phyloP scores from a whole-genome alignment of 2,329 filamentous ascomycete species.

The Biscogniauxia sp. region DNA sequence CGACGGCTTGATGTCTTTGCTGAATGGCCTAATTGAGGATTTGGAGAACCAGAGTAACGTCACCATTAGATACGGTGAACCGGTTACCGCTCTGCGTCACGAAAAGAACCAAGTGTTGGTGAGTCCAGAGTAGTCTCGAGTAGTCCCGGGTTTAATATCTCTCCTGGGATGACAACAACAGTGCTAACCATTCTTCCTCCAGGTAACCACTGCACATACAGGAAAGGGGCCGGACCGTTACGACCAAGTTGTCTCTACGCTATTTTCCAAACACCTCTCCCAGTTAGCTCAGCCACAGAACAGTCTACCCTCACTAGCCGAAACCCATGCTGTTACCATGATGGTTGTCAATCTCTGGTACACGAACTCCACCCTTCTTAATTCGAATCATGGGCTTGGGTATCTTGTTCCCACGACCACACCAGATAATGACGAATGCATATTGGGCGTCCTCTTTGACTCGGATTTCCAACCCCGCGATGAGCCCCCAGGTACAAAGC shows the following conservation, averaged over 20 bases:
- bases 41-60: constrained; percentile 58
- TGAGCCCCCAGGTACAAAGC: constrained; percentile 64
- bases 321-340: constrained; percentile 70
- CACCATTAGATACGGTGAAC: constrained; percentile 48
- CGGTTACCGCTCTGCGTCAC: constrained; percentile 46
- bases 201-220: constrained; percentile 32
- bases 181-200: constrained; percentile 4
- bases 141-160: no score
- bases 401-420: constrained; percentile 83
- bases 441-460: constrained; percentile 91
- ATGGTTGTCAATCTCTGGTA: constrained; percentile 94
- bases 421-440: constrained; percentile 75
- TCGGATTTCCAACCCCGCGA: constrained; percentile 52
- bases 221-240: constrained; percentile 32
- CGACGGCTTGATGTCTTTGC: constrained; percentile 62
- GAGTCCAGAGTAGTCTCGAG: constrained; percentile 17
- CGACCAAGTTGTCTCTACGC: constrained; percentile 64
- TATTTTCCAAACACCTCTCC: constrained; percentile 49
- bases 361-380: constrained; percentile 58
- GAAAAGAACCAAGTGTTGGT: constrained; percentile 42
- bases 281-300: constrained; percentile 31
- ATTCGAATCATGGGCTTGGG: constrained; percentile 71
- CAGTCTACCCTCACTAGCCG: constrained; percentile 46
- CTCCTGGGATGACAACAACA: background rate
- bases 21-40: constrained; percentile 49